Evolutionary conservation across 306 rosid species (phyloP), one percentile per base, ranked within the genome.

Genomic region (Begonia loranthoides): DNA sequence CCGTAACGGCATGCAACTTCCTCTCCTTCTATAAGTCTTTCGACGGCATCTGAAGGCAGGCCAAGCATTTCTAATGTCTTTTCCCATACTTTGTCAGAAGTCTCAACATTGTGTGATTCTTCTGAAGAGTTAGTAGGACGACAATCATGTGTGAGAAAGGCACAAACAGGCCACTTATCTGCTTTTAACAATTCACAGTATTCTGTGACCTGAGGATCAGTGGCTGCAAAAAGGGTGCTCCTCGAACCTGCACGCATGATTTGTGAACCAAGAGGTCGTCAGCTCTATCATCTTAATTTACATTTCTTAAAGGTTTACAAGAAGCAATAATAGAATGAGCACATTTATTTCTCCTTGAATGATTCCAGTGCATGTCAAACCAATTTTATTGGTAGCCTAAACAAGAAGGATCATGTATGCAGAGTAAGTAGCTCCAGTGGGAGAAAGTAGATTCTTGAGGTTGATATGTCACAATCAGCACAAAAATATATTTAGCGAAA

Each of bases 21-120:
- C 53, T 76, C 86, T 38, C 99, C 99, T 62, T 80, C 87, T 40
- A 90, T 24, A 58, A 90, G 79, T 82, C 60, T 82, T 71, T 86
- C 95, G 53, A 90, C 76, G 0, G 77, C 76, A 68, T 90, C 95
- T 8, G 67, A 69, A 52, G 95, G 86, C 58, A 90, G 84, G 50
- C 95, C 94, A n/a, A 77, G 55, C 94, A 86, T 68, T 70, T 86
- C 94, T n/a, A 90, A 59, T 34, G 99, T 90, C 78, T 80, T 90
- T 68, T 82, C 94, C 99, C 99, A 90, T 47, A 90, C 77, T 74
- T 72, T 43, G 24, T 75, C 71, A 11, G 73, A 60, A 21, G 92
- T 78, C 63, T 76, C 80, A 55, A 61, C 34, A 54, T 67, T 71
- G 64, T 90, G 95, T 0, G 99, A 79, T 70, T 90, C 99, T 73